Evolutionary conservation across 208 protist species (phyloP).

Genomic region (Endotrypanum monterogeii): DNA sequence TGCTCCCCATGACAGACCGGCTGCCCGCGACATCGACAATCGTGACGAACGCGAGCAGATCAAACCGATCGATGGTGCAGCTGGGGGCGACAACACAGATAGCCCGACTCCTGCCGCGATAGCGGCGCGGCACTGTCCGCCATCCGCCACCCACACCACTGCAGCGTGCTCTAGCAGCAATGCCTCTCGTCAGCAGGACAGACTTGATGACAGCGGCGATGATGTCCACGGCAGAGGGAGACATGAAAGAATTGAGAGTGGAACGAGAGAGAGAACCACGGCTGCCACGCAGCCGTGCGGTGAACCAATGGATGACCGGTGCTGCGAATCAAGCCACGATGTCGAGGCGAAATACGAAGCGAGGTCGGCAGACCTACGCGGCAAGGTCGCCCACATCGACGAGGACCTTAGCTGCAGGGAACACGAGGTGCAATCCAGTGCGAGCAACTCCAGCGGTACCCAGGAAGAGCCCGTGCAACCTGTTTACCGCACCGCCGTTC

Average conservation of each 20-base stretch:
- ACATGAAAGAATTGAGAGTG: neutral
- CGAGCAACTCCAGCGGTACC: neutral
- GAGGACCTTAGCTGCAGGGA: slow-evolving; percentile 2
- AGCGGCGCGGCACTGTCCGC: neutral
- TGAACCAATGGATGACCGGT: neutral
- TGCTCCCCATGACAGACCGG: neutral
- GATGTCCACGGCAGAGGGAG: neutral
- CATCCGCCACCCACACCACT: neutral
- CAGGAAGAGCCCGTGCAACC: slow-evolving; percentile 41
- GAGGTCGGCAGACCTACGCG: neutral
- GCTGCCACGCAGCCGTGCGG: neutral
- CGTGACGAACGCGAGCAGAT: neutral
- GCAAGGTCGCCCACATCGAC: neutral
- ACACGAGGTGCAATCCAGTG: neutral
- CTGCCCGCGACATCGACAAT: neutral
- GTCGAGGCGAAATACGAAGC: neutral
- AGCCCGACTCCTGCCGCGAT: neutral
- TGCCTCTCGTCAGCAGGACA: neutral
- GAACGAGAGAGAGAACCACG: neutral
- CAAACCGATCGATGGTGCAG: neutral
- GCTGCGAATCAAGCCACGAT: neutral
- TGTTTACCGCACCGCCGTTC: slow-evolving; percentile 27
- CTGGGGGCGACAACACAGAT: neutral
- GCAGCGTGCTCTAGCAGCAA: neutral
- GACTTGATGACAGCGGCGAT: neutral